A percentile compares a stretch with the other conserved stretches of the same genome.
These are phyloP conservation scores for Aciculosporium take DNA, from an alignment of 2,329 filamentous ascomycete genomes.

Conservation along the genomic window DNA sequence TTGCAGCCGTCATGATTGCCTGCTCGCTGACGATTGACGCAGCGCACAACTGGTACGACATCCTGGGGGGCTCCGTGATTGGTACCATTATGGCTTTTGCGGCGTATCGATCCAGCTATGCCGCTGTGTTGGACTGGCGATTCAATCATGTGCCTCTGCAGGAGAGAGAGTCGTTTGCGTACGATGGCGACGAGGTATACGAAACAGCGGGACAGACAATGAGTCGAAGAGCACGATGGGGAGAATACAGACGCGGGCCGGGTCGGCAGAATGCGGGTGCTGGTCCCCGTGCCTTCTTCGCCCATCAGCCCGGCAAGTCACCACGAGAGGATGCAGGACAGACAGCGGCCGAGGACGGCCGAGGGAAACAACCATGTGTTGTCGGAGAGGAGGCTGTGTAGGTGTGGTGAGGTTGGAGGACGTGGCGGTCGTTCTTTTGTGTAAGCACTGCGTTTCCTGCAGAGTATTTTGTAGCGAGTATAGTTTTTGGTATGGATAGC, in stretches of 20 bases:
- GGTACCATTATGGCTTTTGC: conserved; percentile 48
- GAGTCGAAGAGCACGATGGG: conserved; percentile 15
- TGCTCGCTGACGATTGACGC: conserved; percentile 49
- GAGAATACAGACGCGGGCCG: conserved; percentile 10
- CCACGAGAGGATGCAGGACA: background rate
- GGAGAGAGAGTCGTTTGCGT: conserved; percentile 11
- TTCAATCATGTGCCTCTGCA: conserved; percentile 52
- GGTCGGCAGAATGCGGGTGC: background rate
- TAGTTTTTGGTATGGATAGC: background rate
- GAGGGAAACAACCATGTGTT: background rate
- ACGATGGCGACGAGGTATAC: conserved; percentile 8
- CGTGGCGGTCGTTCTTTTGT: background rate
- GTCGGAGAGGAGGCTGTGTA: background rate
- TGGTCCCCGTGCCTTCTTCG: background rate
- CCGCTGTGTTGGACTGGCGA: conserved; percentile 54
- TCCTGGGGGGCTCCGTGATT: conserved; percentile 48
- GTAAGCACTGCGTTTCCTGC: background rate
- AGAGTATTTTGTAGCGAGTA: background rate
- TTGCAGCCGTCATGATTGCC: conserved; percentile 45
- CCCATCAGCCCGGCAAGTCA: background rate
- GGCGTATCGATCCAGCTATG: conserved; percentile 52
- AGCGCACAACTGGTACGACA: conserved; percentile 58
- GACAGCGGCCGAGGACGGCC: background rate
- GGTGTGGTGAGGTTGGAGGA: background rate
- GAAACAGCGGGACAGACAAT: conserved; percentile 12